Base-by-base conservation (phyloP, 768 basidiomycete species). In the Tricholoma sp. region DNA sequence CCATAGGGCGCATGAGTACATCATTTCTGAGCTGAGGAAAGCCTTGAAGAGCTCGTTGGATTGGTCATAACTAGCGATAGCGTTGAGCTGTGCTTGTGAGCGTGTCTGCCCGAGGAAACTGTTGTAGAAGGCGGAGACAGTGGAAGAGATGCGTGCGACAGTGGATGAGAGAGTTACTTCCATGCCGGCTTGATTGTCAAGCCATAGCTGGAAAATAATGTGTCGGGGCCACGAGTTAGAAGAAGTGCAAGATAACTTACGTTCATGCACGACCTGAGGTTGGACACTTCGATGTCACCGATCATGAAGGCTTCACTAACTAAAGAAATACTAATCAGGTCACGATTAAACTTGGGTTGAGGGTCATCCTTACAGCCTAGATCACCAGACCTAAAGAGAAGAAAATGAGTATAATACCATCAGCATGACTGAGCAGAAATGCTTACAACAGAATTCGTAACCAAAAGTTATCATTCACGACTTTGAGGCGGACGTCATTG, bases 1-100 rank as follows among this genome's bases (percentile, higher is more conserved):
- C 86, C 90, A 96, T 54, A 95, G 79, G 1, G 83, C 94, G 69
- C 91, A 93, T 0, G 91, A 94, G 72, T 94, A 96, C 83, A 93
- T 95, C 94, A 96, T 95, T 71, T 95, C 93, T 54, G 82, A 78
- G 62, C 86, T 89, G 21, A 94, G 76, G 76, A 93, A 89, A 49
- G 88, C 83, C 83, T 89, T 85, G 76, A 94, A 95, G 58, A 94
- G 79, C 59, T 87, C 85, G 66, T 96, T 96, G 18, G 91, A 93
- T 65, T 94, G 90, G 71, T 96, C 94, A 65, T 96, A 96, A 70
- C 91, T 92, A 2, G 91, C 88, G 56, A 86, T 87, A 14, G 82
- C 88, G 63, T 91, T 91, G 21, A 91, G 76, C n/a, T 87, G 82
- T 14, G 89, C 85, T 66, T 86, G 83, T 1, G 84, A 80, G 46